Percentiles rank a stretch among this genome's conserved stretches.
Conservation (phyloP, 768 basidiomycete species). For the Strobilomyces echinocephalus region DNA sequence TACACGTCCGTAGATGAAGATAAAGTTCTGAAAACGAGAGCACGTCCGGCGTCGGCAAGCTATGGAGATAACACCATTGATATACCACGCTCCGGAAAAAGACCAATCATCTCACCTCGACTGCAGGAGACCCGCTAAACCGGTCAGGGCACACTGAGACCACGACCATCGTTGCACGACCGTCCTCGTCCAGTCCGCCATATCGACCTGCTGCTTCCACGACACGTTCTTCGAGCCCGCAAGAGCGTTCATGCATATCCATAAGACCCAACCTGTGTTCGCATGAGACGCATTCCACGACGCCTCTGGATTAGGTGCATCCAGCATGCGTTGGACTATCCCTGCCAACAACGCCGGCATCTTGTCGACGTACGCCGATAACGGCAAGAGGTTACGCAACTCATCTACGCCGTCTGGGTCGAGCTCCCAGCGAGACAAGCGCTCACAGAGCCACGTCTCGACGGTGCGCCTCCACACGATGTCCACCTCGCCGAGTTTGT, state of each 20-base stretch:
- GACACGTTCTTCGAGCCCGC: slow-evolving; percentile 34
- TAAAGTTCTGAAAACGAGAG: slow-evolving; percentile 50
- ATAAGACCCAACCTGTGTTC: slow-evolving; percentile 52
- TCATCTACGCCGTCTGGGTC: slow-evolving; percentile 42
- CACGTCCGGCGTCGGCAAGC: slow-evolving; percentile 17
- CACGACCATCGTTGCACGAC: slow-evolving; percentile 51
- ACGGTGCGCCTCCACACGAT: slow-evolving; percentile 54
- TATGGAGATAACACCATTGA: slow-evolving; percentile 4
- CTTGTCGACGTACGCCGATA: slow-evolving; percentile 49
- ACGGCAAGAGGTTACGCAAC: slow-evolving; percentile 49
- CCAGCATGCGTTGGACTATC: slow-evolving; percentile 42
- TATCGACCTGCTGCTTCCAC: slow-evolving; percentile 46
- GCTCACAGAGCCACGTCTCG: slow-evolving; percentile 44
- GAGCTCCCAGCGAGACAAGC: slow-evolving; percentile 40
- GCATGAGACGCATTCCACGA: slow-evolving; percentile 32
- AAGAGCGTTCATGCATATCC: slow-evolving; percentile 55
- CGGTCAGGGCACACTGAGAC: slow-evolving; percentile 53
- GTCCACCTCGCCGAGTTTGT: slow-evolving; percentile 54
- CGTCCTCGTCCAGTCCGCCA: slow-evolving; percentile 44
- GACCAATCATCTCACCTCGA: slow-evolving; percentile 36
- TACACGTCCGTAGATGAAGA: slow-evolving; percentile 42
- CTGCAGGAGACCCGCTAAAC: slow-evolving; percentile 45
- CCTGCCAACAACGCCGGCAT: slow-evolving; percentile 39
- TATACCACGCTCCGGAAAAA: neutral
- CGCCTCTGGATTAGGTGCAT: slow-evolving; percentile 24